Percentiles rank a stretch among this genome's conserved stretches.
Evolutionary conservation across 306 rosid genomes (phyloP).

Genomic region (Pyrus betulifolia): DNA sequence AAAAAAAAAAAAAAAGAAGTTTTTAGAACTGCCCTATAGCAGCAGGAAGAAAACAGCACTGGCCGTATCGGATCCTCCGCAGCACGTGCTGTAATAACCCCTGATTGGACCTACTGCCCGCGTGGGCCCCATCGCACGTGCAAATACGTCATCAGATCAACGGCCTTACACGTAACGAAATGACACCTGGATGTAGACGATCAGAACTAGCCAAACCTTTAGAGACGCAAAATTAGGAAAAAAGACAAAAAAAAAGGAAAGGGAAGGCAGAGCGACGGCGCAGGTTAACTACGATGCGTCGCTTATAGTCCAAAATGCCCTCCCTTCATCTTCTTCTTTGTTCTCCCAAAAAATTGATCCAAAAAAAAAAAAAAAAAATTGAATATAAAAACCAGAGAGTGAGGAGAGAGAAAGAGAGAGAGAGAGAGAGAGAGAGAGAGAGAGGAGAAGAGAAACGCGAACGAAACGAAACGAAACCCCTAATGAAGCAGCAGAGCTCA

Average conservation of each 20-base stretch:
- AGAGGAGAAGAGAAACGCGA: neutral
- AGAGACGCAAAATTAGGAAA: neutral
- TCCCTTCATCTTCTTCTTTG: neutral
- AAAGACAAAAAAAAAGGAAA: neutral
- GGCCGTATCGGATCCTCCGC: neutral
- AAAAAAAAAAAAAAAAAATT: neutral
- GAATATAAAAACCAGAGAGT: neutral
- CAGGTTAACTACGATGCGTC: constrained; percentile 36
- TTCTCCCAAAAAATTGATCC: neutral
- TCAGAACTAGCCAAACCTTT: neutral
- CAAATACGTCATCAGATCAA: neutral
- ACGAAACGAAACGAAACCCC: neutral
- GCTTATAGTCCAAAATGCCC: constrained; percentile 34
- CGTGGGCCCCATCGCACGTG: neutral
- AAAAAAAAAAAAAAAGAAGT: neutral
- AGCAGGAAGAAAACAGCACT: neutral
- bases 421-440: neutral
- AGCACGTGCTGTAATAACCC: neutral
- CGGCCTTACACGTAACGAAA: neutral
- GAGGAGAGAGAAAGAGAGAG: neutral
- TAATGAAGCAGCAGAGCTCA: constrained; percentile 60
- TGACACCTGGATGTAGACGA: neutral
- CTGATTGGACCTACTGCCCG: neutral
- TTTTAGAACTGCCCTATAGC: neutral
- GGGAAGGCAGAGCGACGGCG: constrained; percentile 14